Base-by-base conservation (phyloP, 441 rosid species). In the Gossypium schwendimanii region DNA sequence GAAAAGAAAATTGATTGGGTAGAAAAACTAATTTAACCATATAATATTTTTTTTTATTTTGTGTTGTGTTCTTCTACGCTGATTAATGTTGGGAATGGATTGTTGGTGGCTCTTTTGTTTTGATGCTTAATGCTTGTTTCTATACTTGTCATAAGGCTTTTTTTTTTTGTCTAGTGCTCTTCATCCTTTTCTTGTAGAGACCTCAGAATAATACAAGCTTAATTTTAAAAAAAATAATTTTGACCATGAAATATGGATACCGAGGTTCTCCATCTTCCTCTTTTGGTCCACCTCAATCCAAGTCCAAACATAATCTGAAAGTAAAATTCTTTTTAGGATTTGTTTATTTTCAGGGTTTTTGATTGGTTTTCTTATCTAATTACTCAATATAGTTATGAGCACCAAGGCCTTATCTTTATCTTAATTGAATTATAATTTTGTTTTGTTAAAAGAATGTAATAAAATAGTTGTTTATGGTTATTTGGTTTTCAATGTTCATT, bases 191-290 rank as follows among this genome's bases (percentile, higher is more conserved):
- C 62, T 53, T 5, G 20, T 49, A 53, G 50, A 9, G 39, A 54
- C 33, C 17, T 33, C 33, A 33, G 7, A 53, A 26, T 11, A 54
- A 57, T 53, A 10, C 2, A 33, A 33, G 62, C 2, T 50, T 53
- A 7, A 15, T 11, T 11, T 14, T 6, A 24, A 4, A 8, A 21
- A 21, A 21, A 21, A 21, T 67, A 67, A 67, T 4, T 67, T 67
- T 67, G 63, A 75, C 70, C 68, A 91, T 92, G 99, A 94, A 94
- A 87, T 89, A 95, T 69, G 95, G 91, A 70, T 76, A 82, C 85
- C 50, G 84, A 21, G 86, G 80, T 54, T 88, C 94, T 53, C 86
- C 95, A 5, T 84, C 97, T 9, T 77, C 87, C 76, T 88, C 95
- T 75, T 62, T 70, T 70, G 86, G 86, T 66, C 96, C 93, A 41